Conservation (phyloP, 208 protist species). For the Angomonas deanei region DNA sequence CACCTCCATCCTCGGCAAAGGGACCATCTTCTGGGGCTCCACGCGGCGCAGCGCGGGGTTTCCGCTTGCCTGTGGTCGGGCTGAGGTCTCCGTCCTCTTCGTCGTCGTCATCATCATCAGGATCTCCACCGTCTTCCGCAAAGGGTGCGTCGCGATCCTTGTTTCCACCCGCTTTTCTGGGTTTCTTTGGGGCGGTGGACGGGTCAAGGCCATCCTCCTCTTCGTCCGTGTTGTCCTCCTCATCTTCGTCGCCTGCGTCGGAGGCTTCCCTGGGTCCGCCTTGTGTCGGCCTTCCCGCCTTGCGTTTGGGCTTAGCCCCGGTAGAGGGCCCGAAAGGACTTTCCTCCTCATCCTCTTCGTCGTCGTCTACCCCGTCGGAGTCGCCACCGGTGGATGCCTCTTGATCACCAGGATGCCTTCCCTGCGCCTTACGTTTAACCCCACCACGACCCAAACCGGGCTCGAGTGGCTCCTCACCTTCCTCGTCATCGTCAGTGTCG, state of each 20-base stretch:
- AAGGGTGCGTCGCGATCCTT: neutral
- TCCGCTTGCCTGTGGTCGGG: neutral
- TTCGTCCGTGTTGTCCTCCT: neutral
- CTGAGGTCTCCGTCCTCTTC: neutral
- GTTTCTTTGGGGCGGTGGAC: neutral
- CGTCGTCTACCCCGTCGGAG: neutral
- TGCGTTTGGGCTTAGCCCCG: neutral
- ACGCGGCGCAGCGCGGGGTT: neutral
- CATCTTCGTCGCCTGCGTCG: neutral
- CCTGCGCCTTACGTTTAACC: neutral
- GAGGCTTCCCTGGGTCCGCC: neutral
- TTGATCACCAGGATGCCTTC: neutral
- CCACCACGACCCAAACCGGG: no score
- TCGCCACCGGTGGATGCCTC: neutral
- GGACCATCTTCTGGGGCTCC: neutral
- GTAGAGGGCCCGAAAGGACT: neutral
- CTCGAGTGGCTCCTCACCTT: neutral
- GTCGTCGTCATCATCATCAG: neutral
- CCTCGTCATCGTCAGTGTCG: neutral
- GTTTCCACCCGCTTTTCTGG: neutral
- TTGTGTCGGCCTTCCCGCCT: neutral
- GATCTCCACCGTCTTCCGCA: neutral
- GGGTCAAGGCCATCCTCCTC: neutral
- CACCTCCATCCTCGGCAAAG: constrained; percentile 9
- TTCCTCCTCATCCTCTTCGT: neutral